These are phyloP conservation scores for Apiospora kogelbergensis DNA, from an alignment of 2,329 filamentous ascomycete species.

Conservation along the genomic window DNA sequence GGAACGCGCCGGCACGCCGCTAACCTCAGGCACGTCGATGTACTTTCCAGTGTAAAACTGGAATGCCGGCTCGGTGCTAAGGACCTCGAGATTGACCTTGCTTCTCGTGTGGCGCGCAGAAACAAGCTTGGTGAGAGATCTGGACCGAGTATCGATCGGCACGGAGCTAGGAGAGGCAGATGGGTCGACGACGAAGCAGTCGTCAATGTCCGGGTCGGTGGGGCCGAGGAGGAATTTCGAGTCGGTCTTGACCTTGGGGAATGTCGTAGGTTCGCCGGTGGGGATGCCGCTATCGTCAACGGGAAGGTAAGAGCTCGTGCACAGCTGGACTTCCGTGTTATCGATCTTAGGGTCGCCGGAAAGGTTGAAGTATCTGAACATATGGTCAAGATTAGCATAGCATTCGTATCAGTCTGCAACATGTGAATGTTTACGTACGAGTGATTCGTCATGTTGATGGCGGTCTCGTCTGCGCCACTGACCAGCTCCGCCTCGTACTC, in stretches of 20 bases:
- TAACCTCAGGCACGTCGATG: slow-evolving; percentile 72
- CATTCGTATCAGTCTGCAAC: background rate
- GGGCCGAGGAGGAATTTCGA: slow-evolving; percentile 72
- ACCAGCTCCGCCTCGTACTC: slow-evolving; percentile 89
- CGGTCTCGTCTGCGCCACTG: slow-evolving; percentile 81
- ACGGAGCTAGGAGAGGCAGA: slow-evolving; percentile 54
- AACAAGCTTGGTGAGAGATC: slow-evolving; percentile 66
- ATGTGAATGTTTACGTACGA: slow-evolving; percentile 54
- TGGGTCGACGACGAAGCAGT: slow-evolving; percentile 79
- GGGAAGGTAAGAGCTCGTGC: slow-evolving; percentile 66
- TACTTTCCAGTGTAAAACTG: slow-evolving; percentile 94
- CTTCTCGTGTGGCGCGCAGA: slow-evolving; percentile 72
- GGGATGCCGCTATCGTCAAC: slow-evolving; percentile 76
- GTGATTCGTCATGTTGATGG: slow-evolving; percentile 93
- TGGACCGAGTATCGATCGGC: slow-evolving; percentile 64
- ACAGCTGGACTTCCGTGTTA: slow-evolving; percentile 66
- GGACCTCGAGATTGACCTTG: slow-evolving; percentile 79
- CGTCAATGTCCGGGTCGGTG: slow-evolving; percentile 74
- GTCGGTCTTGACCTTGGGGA: slow-evolving; percentile 63
- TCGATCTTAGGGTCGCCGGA: slow-evolving; percentile 51
- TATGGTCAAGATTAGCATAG: slow-evolving; percentile 6
- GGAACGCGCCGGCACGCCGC: slow-evolving; percentile 62
- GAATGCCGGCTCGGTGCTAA: slow-evolving; percentile 92
- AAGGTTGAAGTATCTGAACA: slow-evolving; percentile 63
- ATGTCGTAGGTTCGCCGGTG: slow-evolving; percentile 62